Evolutionary conservation across 805 yeast species (phyloP).

Genomic region (Zygosaccharomyces rouxii): DNA sequence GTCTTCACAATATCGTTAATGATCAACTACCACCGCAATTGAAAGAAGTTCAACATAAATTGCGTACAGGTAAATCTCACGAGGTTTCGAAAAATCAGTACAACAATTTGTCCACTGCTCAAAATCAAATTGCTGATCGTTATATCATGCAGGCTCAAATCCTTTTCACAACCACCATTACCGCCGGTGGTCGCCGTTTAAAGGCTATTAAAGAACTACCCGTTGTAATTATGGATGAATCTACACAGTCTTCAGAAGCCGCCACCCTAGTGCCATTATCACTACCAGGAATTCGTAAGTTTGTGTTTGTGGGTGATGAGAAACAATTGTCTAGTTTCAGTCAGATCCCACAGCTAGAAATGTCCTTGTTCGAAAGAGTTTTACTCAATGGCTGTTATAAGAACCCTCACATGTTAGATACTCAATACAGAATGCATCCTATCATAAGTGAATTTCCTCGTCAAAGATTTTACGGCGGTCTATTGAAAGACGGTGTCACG

Average conservation of each 20-base stretch:
- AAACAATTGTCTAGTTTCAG: conserved; percentile 70
- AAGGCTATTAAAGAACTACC: conserved; percentile 53
- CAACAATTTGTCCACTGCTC: conserved; percentile 45
- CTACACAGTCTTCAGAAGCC: conserved; percentile 74
- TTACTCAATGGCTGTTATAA: conserved; percentile 56
- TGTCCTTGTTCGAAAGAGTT: conserved; percentile 66
- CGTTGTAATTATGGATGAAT: conserved; percentile 73
- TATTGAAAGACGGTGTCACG: conserved; percentile 55
- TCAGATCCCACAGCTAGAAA: conserved; percentile 59
- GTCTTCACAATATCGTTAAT: conserved; percentile 58
- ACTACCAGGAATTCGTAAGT: conserved; percentile 60
- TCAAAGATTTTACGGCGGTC: conserved; percentile 45
- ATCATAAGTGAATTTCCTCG: conserved; percentile 56
- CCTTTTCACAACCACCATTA: conserved; percentile 67
- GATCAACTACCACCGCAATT: conserved; percentile 45
- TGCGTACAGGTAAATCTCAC: conserved; percentile 41
- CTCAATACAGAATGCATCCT: conserved; percentile 69
- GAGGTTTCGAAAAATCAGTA: conserved; percentile 45
- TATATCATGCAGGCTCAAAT: conserved; percentile 62
- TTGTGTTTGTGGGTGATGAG: conserved; percentile 73
- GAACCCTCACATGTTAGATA: conserved; percentile 63
- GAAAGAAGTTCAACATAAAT: conserved; percentile 41
- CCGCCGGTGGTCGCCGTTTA: conserved; percentile 63
- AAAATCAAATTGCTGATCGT: conserved; percentile 44
- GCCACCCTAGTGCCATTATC: conserved; percentile 66